Evolutionary conservation across 768 basidiomycete genomes (phyloP).

Genomic region (Rhizopogon vulgaris): DNA sequence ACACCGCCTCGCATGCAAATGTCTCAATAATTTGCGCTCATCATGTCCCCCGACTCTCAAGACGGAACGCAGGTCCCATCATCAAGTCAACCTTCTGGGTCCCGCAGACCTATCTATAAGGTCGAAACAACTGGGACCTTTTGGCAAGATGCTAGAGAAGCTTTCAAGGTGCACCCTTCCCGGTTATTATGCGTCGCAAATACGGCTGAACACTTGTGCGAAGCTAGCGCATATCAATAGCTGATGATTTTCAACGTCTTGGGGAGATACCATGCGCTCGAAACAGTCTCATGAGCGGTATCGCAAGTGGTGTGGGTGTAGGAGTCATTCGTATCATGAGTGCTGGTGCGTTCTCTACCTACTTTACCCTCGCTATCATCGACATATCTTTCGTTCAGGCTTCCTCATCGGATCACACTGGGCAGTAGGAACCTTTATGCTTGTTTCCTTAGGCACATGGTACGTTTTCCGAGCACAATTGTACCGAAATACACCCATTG

Average conservation of each 20-base stretch:
- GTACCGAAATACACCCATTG: background rate
- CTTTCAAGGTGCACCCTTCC: slow-evolving; percentile 23
- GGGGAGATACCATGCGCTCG: slow-evolving; percentile 73
- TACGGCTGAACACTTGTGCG: slow-evolving; percentile 10
- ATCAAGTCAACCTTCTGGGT: slow-evolving; percentile 3
- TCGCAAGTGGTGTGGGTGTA: slow-evolving; percentile 73
- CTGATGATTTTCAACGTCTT: slow-evolving; percentile 54
- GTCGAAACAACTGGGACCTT: slow-evolving; percentile 25
- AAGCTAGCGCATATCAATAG: slow-evolving; percentile 42
- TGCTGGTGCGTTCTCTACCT: slow-evolving; percentile 40
- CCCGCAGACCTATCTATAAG: slow-evolving; percentile 20
- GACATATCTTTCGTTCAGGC: slow-evolving; percentile 29
- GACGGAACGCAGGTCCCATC: background rate
- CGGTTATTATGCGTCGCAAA: background rate
- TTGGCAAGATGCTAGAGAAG: slow-evolving; percentile 25
- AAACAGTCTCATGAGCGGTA: slow-evolving; percentile 68
- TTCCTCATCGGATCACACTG: slow-evolving; percentile 68
- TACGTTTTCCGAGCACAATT: slow-evolving; percentile 29
- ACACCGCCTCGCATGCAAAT: background rate
- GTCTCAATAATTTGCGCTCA: background rate
- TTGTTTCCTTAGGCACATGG: slow-evolving; percentile 68
- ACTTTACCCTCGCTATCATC: background rate
- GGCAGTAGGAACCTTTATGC: slow-evolving; percentile 69
- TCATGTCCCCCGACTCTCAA: background rate
- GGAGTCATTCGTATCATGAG: slow-evolving; percentile 68